These are phyloP conservation scores for Fragilariopsis cylindrus DNA, from an alignment of 108 stramenopile species.

Conservation along the genomic window DNA sequence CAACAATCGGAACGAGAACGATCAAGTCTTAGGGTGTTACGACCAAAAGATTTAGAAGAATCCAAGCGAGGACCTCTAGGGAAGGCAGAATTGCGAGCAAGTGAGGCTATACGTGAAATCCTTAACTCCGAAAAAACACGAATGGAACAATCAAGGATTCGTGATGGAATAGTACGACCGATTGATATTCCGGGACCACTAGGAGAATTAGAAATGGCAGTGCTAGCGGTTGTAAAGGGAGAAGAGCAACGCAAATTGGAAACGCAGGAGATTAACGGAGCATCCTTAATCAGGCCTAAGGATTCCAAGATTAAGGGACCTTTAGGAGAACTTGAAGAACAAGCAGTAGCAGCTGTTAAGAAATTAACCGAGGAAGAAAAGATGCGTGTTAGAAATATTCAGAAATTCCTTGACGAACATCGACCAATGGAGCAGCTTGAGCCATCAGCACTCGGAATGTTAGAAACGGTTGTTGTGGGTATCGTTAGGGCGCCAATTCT, in stretches of 20 bases:
- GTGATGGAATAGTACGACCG: conserved; percentile 67
- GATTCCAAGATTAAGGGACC: conserved; percentile 63
- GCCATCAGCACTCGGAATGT: conserved; percentile 54
- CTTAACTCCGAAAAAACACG: conserved; percentile 60
- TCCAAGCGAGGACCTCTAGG: conserved; percentile 69
- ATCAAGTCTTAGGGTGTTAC: conserved; percentile 43
- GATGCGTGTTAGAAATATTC: conserved; percentile 60
- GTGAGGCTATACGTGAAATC: conserved; percentile 59
- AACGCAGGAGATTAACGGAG: conserved; percentile 29
- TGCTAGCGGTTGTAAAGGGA: conserved; percentile 58
- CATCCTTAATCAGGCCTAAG: conserved; percentile 59
- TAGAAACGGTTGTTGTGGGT: conserved; percentile 72
- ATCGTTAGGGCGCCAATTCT: conserved; percentile 66
- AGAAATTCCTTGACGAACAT: conserved; percentile 56
- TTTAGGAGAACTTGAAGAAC: conserved; percentile 66
- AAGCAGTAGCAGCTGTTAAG: conserved; percentile 60
- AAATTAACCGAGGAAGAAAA: conserved; percentile 66
- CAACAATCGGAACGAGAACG: conserved; percentile 62
- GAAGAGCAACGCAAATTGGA: conserved; percentile 63
- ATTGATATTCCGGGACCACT: conserved; percentile 84
- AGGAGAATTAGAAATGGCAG: conserved; percentile 71
- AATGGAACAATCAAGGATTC: conserved; percentile 53
- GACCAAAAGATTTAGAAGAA: conserved; percentile 80
- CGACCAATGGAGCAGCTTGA: conserved; percentile 65
- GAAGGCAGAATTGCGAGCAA: conserved; percentile 58